Evolutionary conservation across 2,329 filamentous ascomycete species (phyloP).

Genomic region (Cryphonectria nitschkei): DNA sequence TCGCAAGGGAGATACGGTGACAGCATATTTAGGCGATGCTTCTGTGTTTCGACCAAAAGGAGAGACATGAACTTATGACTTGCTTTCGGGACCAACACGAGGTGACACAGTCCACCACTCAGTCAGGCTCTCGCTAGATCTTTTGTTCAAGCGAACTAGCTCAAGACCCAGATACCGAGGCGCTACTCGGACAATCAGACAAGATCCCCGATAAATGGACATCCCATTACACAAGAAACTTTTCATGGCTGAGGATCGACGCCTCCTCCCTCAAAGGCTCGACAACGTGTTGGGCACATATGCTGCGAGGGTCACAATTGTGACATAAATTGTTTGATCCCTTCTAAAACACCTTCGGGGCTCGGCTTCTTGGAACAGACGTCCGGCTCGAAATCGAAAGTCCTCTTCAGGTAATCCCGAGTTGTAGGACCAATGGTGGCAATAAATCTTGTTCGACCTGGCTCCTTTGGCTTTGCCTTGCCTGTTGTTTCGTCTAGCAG

Average conservation of each 20-base stretch:
- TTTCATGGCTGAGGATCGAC: not conserved
- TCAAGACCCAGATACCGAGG: not conserved
- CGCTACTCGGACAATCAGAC: not conserved
- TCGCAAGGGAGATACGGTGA: not conserved
- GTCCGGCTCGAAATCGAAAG: conserved; percentile 71
- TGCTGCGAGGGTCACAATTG: conserved; percentile 29
- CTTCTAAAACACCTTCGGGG: conserved; percentile 75
- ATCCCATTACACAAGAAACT: not conserved
- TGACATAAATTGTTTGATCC: conserved; percentile 56
- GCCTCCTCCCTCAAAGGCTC: not conserved
- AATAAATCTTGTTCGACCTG: conserved; percentile 60
- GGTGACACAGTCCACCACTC: conserved; percentile 1
- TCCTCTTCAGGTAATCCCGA: conserved; percentile 68
- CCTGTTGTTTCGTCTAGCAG: conserved; percentile 53
- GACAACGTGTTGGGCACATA: not conserved
- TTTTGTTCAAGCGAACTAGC: not conserved
- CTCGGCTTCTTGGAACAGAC: conserved; percentile 83
- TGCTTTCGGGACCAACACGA: not conserved
- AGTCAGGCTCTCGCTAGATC: not conserved
- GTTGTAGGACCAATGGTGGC: conserved; percentile 96
- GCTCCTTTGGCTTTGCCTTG: conserved; percentile 37
- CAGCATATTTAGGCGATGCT: not conserved
- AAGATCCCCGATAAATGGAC: not conserved
- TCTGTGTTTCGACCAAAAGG: conserved; percentile 1
- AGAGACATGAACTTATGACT: not conserved